A percentile compares a stretch with the other conserved stretches of the same genome.
These are phyloP conservation scores for Herpotrichia juniperi DNA, from an alignment of 2,329 filamentous ascomycete genomes.

Conservation along the genomic window DNA sequence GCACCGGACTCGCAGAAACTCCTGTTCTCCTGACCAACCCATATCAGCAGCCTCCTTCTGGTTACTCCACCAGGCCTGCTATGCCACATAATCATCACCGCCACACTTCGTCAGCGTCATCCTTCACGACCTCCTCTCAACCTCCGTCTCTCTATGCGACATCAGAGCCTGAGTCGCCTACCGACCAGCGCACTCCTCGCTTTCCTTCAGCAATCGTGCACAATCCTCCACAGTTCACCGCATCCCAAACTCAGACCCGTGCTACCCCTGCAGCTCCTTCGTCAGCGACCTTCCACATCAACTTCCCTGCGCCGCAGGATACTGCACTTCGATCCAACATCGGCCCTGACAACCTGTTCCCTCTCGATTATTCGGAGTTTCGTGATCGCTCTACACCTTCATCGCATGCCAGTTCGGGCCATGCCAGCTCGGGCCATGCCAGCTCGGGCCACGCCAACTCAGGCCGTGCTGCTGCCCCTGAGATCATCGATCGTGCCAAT, in stretches of 20 bases:
- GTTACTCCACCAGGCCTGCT: slow-evolving; percentile 25
- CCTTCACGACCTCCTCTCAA: slow-evolving; percentile 30
- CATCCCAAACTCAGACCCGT: slow-evolving; percentile 23
- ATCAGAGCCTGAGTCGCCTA: slow-evolving; percentile 38
- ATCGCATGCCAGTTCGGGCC: slow-evolving; percentile 24
- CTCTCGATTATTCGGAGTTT: slow-evolving; percentile 29
- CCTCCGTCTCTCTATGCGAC: slow-evolving; percentile 35
- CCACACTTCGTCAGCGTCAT: slow-evolving; percentile 36
- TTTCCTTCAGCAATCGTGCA: slow-evolving; percentile 35
- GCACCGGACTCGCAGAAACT: slow-evolving; percentile 41
- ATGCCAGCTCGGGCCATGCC: too few relatives aligned
- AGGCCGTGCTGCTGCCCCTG: slow-evolving; percentile 19
- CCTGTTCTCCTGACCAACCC: slow-evolving; percentile 20
- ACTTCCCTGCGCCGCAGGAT: slow-evolving; percentile 22
- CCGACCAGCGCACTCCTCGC: slow-evolving; percentile 23
- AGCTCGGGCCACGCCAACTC: slow-evolving; percentile 25
- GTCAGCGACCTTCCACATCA: slow-evolving; percentile 26
- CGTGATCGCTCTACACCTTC: slow-evolving; percentile 22
- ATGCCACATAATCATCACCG: slow-evolving; percentile 28
- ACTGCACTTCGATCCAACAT: slow-evolving; percentile 15
- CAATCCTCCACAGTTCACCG: slow-evolving; percentile 18
- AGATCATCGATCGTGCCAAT: slow-evolving; percentile 27
- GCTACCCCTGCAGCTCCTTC: slow-evolving; percentile 12
- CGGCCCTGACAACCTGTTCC: slow-evolving; percentile 16
- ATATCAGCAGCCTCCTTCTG: slow-evolving; percentile 19